A percentile compares a stretch with the other conserved stretches of the same genome.
Conservation (phyloP, 345 rosid species). For the Passiflora organensis region DNA sequence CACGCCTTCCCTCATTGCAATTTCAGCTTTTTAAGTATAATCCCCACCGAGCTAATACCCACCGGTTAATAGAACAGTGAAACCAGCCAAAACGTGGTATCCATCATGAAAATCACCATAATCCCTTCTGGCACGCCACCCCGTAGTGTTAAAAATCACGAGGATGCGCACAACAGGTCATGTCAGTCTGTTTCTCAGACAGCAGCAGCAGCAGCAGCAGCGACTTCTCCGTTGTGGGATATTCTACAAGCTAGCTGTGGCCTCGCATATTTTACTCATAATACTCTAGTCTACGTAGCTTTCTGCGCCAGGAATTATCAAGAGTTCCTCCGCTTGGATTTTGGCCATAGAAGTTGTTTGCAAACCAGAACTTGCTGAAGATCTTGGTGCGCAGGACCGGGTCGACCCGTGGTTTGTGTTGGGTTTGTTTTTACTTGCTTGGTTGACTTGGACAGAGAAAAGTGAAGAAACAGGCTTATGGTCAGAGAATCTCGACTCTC, state of each 20-base stretch:
- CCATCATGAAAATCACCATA: neutral
- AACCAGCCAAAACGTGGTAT: neutral
- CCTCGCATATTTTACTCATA: too few relatives aligned
- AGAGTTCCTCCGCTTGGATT: slow-evolving; percentile 78
- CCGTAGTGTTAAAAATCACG: slow-evolving; percentile 1
- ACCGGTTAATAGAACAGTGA: neutral
- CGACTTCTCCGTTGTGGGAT: too few relatives aligned
- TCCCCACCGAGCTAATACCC: neutral
- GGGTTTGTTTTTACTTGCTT: slow-evolving; percentile 14
- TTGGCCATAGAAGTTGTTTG: slow-evolving; percentile 49
- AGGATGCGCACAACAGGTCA: slow-evolving; percentile 11
- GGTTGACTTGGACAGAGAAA: slow-evolving; percentile 54
- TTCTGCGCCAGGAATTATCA: slow-evolving; percentile 46
- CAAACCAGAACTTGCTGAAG: slow-evolving; percentile 35
- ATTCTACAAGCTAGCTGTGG: too few relatives aligned
- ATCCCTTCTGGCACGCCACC: neutral
- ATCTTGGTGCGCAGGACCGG: slow-evolving; percentile 24
- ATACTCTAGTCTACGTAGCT: slow-evolving; percentile 34
- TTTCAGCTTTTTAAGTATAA: neutral
- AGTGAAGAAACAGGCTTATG: slow-evolving; percentile 86
- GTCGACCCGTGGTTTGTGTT: slow-evolving; percentile 3
- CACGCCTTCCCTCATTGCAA: neutral
- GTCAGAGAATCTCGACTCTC: slow-evolving; percentile 92
- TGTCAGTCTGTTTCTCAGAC: neutral
- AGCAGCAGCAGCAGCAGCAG: too few relatives aligned